Evolutionary conservation across 352 stramenopile species (phyloP), one percentile per base, ranked within the genome.

Genomic region (Phytophthora constricta): DNA sequence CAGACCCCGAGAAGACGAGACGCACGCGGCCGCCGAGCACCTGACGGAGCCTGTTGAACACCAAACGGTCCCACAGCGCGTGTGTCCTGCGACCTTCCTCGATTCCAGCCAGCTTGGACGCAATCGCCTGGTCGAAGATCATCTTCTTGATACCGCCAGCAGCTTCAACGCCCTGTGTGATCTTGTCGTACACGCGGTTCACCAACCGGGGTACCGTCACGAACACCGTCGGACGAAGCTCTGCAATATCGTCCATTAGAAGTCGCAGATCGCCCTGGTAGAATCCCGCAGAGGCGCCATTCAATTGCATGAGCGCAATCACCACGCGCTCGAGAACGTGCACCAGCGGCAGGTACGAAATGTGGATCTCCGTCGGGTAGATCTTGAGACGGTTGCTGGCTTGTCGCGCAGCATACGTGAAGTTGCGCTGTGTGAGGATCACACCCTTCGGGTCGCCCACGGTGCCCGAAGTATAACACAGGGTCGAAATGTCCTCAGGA

Each of bases 181-280:
- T 90, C 70, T 98, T 98, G 86, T 98, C 94, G 72, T 98, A 90
- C 51, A 99, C 95, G 68, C 97, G 97, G 62, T 98, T 98, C 48
- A 98, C 76, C 7, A 99, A 87, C 7, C 96, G 87, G 11, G 97
- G 96, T 43, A 98, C 96, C 5, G 87, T 91, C 19, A 89, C 81
- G 70, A 99, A 96, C 1, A 98, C 70, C 1, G 95, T 98, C 1
- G 96, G 95, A 39, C 84, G 76, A 54, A 98, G 92, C 16, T 77
- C 90, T 22, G 86, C 74, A 23, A 98, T 69, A 74, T 99, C 96
- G 68, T 98, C 92, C 73, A 98, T 89, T 3, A 99, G 74, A 11
- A 92, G 79, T 22, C 80, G 62, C 39, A 96, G 82, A 68, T 98
- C 86, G 7, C 95, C 96, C 11, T 95, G 82, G 66, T 75, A 87